phyloP scores from a whole-genome alignment of 2,329 filamentous ascomycete species.

The Helminthosporium solani region DNA sequence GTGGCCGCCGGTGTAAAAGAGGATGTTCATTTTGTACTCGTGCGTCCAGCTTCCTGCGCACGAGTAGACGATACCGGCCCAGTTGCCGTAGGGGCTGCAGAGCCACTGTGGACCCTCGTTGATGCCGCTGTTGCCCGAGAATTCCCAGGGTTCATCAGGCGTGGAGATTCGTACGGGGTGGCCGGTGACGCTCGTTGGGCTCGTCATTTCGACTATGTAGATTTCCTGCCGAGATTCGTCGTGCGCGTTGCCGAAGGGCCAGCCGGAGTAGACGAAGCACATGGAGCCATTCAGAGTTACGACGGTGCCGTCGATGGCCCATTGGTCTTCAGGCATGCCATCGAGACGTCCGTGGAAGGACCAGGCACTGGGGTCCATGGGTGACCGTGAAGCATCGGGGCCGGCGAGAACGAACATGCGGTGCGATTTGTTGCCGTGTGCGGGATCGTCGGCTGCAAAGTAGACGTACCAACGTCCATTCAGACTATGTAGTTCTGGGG shows the following conservation, averaged over 20 bases:
- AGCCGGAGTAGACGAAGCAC: conserved; percentile 51
- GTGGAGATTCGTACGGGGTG: conserved; percentile 44
- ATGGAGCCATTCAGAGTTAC: conserved; percentile 41
- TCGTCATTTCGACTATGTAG: conserved; percentile 45
- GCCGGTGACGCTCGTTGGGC: conserved; percentile 39
- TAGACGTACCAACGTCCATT: conserved; percentile 58
- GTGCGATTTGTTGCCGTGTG: conserved; percentile 47
- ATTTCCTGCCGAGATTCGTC: conserved; percentile 47
- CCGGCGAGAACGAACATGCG: conserved; percentile 50
- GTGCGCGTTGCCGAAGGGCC: conserved; percentile 41
- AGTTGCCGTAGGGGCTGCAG: conserved; percentile 37
- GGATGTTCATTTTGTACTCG: conserved; percentile 51
- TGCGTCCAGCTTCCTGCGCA: conserved; percentile 51
- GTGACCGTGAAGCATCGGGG: conserved; percentile 35
- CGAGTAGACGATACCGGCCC: conserved; percentile 50
- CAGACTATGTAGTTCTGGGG: conserved; percentile 56
- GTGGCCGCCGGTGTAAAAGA: conserved; percentile 45
- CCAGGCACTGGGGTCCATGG: conserved; percentile 39
- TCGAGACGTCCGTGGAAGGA: conserved; percentile 45
- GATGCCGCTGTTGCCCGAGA: conserved; percentile 44
- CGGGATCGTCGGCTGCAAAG: conserved; percentile 46
- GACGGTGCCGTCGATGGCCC: conserved; percentile 52
- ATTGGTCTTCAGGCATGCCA: conserved; percentile 46
- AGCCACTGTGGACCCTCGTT: conserved; percentile 49
- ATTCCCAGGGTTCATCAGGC: conserved; percentile 46